Evolutionary conservation across 2,329 filamentous ascomycete species (phyloP), one percentile per base, ranked within the genome.

Genomic region (Botrytis aclada): DNA sequence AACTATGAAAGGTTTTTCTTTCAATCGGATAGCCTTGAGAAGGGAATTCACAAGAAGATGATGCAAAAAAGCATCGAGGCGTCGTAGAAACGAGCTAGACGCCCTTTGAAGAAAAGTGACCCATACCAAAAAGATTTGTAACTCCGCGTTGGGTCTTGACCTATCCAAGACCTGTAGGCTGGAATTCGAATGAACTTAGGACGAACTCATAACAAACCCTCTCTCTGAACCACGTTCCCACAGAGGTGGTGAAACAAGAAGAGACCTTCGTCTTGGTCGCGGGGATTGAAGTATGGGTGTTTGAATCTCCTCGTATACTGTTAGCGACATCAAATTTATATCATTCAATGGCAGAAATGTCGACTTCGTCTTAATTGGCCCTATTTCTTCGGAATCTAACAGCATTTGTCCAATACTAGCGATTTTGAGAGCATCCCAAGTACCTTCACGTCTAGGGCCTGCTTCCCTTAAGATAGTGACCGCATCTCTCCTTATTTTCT

Each of bases 341-440:
- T 72, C 70, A 60, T 69, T 51, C 32, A 45, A 43, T 7, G 63
- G 43, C 16, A 29, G 22, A 69, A 64, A 72, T 1, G 51, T 29
- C 41, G 39, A 69, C 12, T 72, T 56, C 39, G 70, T 61, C 43
- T 32, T 47, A 20, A 72, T 72, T 16, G 70, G 70, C 8, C 70
- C 70, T 18, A 43, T 37, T 32, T 72, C 70, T 45, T 72, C 70
- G 14, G 70, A 69, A 29, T 67, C 70, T 18, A 72, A 54, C 7
- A 72, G 39, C 70, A 72, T 72, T 47, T 72, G 47, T 18, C 70
- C 77, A n/a, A 77, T 69, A 29, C 60, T 70, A 20, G 71, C 75
- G 45, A 77, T 67, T 20, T 66, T 74, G 4, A 69, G 16, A 65
- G 74, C 73, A 72, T 77, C 74, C 77, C 77, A 77, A 8, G 73